phyloP scores from a whole-genome alignment of 1,284 basidiomycete species.

The Ustilago esculenta region DNA sequence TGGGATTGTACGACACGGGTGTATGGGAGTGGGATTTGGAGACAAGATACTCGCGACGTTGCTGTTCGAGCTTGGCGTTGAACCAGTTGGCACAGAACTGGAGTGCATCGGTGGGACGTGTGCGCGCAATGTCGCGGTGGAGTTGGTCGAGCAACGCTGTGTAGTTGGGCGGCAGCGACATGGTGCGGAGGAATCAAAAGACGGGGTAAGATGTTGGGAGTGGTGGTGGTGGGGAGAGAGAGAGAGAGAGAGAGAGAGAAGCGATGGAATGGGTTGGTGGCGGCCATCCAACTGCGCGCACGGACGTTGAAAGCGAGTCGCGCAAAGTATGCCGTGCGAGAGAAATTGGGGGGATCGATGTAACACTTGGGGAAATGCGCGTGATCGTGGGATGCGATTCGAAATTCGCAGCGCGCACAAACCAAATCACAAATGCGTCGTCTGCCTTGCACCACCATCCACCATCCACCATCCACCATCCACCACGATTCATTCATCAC shows the following conservation, averaged over 20 bases:
- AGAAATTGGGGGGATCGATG: no score
- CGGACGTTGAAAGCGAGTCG: no score
- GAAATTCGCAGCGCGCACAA: no score
- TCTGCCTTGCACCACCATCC: not conserved
- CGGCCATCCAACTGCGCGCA: no score
- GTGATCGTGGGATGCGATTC: no score
- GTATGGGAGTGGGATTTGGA: constrained; percentile 54
- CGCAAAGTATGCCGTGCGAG: no score
- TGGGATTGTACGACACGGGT: constrained; percentile 48
- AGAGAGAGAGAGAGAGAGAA: not conserved
- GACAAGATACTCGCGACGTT: constrained; percentile 75
- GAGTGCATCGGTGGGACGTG: constrained; percentile 85
- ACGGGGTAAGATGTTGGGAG: not conserved
- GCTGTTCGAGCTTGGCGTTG: constrained; percentile 83
- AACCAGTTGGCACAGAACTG: constrained; percentile 98
- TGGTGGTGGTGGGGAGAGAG: not conserved
- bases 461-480: constrained; percentile 1
- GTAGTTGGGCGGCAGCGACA: constrained; percentile 59
- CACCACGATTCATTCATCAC: not conserved
- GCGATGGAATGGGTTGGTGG: not conserved
- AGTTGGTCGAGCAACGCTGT: constrained; percentile 78
- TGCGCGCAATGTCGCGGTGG: constrained; percentile 83
- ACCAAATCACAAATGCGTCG: no score
- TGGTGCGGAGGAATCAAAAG: no score
- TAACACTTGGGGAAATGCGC: no score